A percentile compares a stretch with the other conserved stretches of the same genome.
Conservation (phyloP, 2,329 filamentous ascomycete genomes). For the Coniochaeta ligniaria region DNA sequence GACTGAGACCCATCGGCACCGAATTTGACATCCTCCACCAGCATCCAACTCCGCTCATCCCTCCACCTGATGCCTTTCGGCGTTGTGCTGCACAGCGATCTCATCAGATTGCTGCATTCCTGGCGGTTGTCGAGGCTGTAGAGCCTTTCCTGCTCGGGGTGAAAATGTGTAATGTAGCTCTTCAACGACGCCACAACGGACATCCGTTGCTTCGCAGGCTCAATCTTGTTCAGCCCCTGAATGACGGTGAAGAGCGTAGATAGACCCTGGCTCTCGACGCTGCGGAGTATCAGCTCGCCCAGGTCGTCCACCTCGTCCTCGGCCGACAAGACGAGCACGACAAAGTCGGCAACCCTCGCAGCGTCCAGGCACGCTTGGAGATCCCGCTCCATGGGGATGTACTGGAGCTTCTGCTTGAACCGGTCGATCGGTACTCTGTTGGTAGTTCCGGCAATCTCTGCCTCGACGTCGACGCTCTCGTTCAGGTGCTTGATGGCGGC, state of each 20-base stretch:
- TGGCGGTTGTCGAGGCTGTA: constrained; percentile 83
- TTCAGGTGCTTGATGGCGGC: constrained; percentile 66
- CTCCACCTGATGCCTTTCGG: constrained; percentile 95
- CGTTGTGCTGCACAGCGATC: constrained; percentile 83
- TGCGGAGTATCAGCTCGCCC: constrained; percentile 78
- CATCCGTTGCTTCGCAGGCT: constrained; percentile 69
- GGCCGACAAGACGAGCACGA: constrained; percentile 77
- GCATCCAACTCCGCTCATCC: constrained; percentile 92
- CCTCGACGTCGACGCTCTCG: constrained; percentile 69
- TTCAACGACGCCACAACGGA: constrained; percentile 77
- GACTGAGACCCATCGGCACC: constrained; percentile 50
- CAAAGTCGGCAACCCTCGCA: constrained; percentile 83
- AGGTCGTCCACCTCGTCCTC: constrained; percentile 76
- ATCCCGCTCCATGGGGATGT: constrained; percentile 67
- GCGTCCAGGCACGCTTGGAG: constrained; percentile 76
- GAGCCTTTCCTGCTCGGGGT: constrained; percentile 85
- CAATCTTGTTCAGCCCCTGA: constrained; percentile 69
- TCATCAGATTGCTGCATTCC: constrained; percentile 84
- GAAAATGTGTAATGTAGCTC: constrained; percentile 91
- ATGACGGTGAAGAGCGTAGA: constrained; percentile 87
- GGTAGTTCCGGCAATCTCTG: constrained; percentile 51
- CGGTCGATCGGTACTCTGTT: constrained; percentile 70
- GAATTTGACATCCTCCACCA: constrained; percentile 77
- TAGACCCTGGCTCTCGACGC: constrained; percentile 88
- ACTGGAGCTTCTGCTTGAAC: constrained; percentile 93